Evolutionary conservation across 73 alveolate genomes (phyloP).

Genomic region (Paramecium bursaria): DNA sequence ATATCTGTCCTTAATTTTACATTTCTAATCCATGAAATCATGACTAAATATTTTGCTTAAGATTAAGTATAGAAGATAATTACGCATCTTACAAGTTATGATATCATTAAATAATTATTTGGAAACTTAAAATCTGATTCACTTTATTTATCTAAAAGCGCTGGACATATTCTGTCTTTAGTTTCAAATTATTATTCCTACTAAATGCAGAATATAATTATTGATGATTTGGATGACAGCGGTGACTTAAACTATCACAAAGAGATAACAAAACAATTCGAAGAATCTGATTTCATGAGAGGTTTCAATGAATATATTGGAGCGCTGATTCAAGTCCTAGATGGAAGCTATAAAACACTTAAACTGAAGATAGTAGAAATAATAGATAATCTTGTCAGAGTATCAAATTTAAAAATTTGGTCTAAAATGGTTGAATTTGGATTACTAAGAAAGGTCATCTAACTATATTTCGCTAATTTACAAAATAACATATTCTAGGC

Average conservation of each 20-base stretch:
- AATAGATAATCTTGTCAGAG: slow-evolving; percentile 36
- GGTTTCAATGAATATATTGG: background rate
- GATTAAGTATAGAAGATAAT: background rate
- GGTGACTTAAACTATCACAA: slow-evolving; percentile 32
- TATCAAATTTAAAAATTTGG: slow-evolving; percentile 39
- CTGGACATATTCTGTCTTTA: slow-evolving; percentile 38
- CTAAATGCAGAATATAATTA: slow-evolving; percentile 32
- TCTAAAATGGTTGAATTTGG: background rate
- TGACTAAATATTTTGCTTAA: slow-evolving; percentile 21
- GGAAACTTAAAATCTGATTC: background rate
- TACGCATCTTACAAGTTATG: background rate
- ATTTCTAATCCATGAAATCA: slow-evolving; percentile 30
- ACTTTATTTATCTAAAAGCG: slow-evolving; percentile 37
- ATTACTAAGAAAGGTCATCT: background rate
- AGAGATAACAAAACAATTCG: slow-evolving; percentile 22
- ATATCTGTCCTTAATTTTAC: slow-evolving; percentile 48
- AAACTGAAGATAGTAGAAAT: slow-evolving; percentile 39
- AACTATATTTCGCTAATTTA: slow-evolving; percentile 2
- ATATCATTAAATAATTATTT: slow-evolving; percentile 1
- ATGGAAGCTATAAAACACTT: slow-evolving; percentile 4
- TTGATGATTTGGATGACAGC: slow-evolving; percentile 9
- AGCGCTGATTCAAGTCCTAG: slow-evolving; percentile 5
- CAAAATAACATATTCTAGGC: slow-evolving; percentile 31
- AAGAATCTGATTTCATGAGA: slow-evolving; percentile 30
- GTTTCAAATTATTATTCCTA: slow-evolving; percentile 45